Evolutionary conservation across 768 basidiomycete species (phyloP), one percentile per base, ranked within the genome.

Genomic region (Macrolepiota dolichaula): DNA sequence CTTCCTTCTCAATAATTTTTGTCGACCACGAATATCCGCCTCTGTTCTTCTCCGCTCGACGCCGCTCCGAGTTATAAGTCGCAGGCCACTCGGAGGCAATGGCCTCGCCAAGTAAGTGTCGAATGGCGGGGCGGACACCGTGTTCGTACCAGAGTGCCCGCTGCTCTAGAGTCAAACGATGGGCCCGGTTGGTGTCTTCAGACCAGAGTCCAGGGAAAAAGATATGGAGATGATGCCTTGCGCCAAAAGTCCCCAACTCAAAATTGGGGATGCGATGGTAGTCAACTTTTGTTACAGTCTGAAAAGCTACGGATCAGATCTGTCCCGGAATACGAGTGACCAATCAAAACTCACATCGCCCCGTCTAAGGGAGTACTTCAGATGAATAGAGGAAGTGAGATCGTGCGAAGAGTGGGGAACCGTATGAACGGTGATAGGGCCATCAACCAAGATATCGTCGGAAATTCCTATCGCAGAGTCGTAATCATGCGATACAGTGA

Each of bases 161-260:
- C 35, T 73, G 59, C 1, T 59, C 55, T 36, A 2, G 53, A 63
- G 22, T 71, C 11, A 62, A 1, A 2, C 13, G 47, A 0, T 29
- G 51, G 36, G 13, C 44, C 65, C 74, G 68, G 0, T n/a, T n/a
- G n/a, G n/a, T n/a, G n/a, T n/a, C n/a, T n/a, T n/a, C n/a, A n/a
- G n/a, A n/a, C n/a, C n/a, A n/a, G n/a, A n/a, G n/a, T n/a, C n/a
- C 40, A 0, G 73, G 73, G 44, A 75, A 70, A 12, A 74, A 64
- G 13, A 70, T 61, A 32, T 27, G 12, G 29, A 63, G 22, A 1
- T 37, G 27, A 38, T 55, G 56, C 15, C 56, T 19, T 1, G 24
- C 36, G 6, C 35, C 52, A 29, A 46, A 52, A 42, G 59, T 17
- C 10, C 55, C 40, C 35, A 55, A 27, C 17, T 19, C 19, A 44